phyloP scores from a whole-genome alignment of 306 rosid species.

The Prunus davidiana region DNA sequence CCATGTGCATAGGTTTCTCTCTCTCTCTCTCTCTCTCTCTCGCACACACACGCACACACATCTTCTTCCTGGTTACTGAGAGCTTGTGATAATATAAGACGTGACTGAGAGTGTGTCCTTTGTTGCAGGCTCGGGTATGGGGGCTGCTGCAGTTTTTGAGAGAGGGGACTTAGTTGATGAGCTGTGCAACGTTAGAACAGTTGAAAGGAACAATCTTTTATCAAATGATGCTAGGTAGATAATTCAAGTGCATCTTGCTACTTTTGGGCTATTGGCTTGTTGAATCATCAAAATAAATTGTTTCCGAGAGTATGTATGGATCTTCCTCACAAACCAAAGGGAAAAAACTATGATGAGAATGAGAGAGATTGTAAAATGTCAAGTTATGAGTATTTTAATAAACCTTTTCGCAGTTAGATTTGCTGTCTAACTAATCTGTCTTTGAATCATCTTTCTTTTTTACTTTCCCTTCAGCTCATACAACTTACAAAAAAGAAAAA shows the following conservation, averaged over 20 bases:
- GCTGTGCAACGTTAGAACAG: constrained; percentile 28
- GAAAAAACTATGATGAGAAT: too few relatives aligned
- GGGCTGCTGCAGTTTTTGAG: constrained; percentile 92
- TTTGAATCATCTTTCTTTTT: too few relatives aligned
- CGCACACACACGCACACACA: too few relatives aligned
- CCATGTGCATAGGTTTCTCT: constrained; percentile 86
- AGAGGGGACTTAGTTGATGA: constrained; percentile 62
- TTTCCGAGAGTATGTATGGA: neutral
- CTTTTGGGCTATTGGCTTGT: neutral
- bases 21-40: constrained; percentile 1
- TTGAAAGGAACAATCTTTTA: neutral
- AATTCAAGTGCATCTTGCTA: neutral
- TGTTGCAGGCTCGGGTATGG: constrained; percentile 80
- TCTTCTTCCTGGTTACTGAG: neutral
- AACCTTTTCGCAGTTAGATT: too few relatives aligned
- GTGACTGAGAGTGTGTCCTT: neutral
- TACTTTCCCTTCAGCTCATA: too few relatives aligned
- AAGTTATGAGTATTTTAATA: too few relatives aligned
- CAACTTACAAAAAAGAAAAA: too few relatives aligned
- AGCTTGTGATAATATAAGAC: neutral
- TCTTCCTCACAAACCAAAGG: too few relatives aligned
- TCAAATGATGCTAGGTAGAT: constrained; percentile 10
- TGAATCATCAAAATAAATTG: neutral
- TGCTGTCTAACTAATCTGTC: too few relatives aligned
- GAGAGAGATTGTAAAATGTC: too few relatives aligned